Base-by-base conservation (phyloP, 495 filamentous ascomycete genomes). In the Cercophora sp. region DNA sequence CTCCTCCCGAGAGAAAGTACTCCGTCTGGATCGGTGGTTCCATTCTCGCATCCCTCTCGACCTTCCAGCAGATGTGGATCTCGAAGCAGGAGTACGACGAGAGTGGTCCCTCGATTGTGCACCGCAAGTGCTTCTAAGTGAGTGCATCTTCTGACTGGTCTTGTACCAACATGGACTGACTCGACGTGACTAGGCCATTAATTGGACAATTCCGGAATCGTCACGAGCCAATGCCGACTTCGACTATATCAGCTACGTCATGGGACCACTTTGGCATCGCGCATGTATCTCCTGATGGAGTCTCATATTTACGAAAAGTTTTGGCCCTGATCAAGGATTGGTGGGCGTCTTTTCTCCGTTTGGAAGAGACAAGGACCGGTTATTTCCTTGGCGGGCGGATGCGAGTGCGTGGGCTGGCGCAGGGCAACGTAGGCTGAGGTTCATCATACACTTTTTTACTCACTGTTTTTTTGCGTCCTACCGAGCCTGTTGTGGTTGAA, bases 51-150 rank as follows among this genome's bases (percentile, higher is more conserved):
- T 98, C 93, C 57, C 89, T 98, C 59, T 98, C 93, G 54, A 97
- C 93, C 78, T 97, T 97, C 91, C 93, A 98, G 80, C 93, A 97
- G 81, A 98, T 98, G 94, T 98, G 93, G 93, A 97, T 98, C 86
- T 98, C 93, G 59, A 98, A 98, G 89, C 93, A 98, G 81, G 93
- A 97, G 83, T 97, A 97, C 84, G 93, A 98, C 79, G 93, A 98
- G 88, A 91, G 85, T 73, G 93, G 93, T 75, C 93, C 93, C 65
- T 96, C 91, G 64, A 97, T 98, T 70, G 93, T 98, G 63, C 93
- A 98, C 86, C 91, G 93, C 88, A 98, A 98, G 88, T 98, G 91
- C 87, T 96, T 96, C 87, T 96, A 96, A 95, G 20, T 50, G 57
- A 31, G 19, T 11, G 34, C 11, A 19, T 24, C n/a, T 15, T 10